Evolutionary conservation across 2,329 filamentous ascomycete species (phyloP).

Genomic region (Penicillium sp.): DNA sequence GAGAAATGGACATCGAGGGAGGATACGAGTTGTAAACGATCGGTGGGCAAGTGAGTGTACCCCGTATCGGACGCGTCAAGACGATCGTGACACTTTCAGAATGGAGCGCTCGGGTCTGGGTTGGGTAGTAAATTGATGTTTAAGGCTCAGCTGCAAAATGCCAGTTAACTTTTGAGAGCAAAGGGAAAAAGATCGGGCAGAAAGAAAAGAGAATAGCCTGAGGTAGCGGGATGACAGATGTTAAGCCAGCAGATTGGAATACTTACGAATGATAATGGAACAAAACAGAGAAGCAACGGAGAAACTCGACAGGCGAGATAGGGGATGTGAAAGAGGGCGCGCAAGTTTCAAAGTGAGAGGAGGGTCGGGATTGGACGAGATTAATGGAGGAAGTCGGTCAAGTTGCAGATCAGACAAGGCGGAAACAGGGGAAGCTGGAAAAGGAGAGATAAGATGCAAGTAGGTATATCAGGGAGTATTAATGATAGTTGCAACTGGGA

Average conservation of each 20-base stretch:
- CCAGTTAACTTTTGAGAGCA: slow-evolving; percentile 8
- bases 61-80: slow-evolving; percentile 24
- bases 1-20: slow-evolving; percentile 19
- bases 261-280: neutral
- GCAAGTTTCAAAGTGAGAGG: slow-evolving; percentile 12
- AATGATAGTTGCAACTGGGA: slow-evolving; percentile 14
- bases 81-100: slow-evolving; percentile 1
- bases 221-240: neutral
- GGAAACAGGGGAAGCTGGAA: slow-evolving; percentile 2
- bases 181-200: neutral
- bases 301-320: neutral
- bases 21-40: slow-evolving; percentile 6
- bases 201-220: neutral
- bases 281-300: neutral
- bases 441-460: slow-evolving; percentile 10
- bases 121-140: neutral
- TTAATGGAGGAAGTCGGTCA: slow-evolving; percentile 1
- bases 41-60: slow-evolving; percentile 13
- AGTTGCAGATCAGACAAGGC: slow-evolving; percentile 10
- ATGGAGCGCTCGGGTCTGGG: neutral
- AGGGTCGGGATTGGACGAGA: slow-evolving; percentile 1
- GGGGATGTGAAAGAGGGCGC: slow-evolving; percentile 2
- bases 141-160: slow-evolving; percentile 8
- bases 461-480: slow-evolving; percentile 17
- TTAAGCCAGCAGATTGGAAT: neutral